Conservation (phyloP, 352 stramenopile genomes). For the Pythium plurisporium region DNA sequence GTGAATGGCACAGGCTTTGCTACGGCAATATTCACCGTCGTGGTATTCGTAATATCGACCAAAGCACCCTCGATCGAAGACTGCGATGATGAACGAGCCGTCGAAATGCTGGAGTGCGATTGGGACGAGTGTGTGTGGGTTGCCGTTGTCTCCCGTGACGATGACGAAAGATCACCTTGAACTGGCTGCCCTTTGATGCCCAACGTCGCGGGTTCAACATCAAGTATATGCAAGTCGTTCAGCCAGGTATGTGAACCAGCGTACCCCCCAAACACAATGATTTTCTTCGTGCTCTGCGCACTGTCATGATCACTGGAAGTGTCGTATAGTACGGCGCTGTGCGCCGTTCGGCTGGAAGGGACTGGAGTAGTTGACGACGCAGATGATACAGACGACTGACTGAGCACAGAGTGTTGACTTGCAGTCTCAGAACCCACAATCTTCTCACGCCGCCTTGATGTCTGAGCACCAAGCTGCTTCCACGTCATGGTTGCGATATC, state of each 20-base stretch:
- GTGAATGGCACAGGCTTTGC: not conserved
- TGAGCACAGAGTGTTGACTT: conserved; percentile 1
- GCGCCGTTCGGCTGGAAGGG: conserved; percentile 37
- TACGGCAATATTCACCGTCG: no score
- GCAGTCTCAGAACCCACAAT: not conserved
- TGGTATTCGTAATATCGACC: conserved; percentile 65
- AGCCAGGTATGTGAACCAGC: conserved; percentile 54
- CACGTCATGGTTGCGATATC: conserved; percentile 17
- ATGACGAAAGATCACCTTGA: not conserved
- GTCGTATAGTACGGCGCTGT: conserved; percentile 37
- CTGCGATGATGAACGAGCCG: conserved; percentile 17
- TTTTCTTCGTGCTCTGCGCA: not conserved
- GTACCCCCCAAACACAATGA: conserved; percentile 70
- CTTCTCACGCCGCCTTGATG: not conserved
- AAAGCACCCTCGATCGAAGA: conserved; percentile 26
- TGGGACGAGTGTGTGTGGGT: not conserved
- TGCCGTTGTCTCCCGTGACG: conserved; percentile 1
- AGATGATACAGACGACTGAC: not conserved
- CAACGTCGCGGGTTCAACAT: conserved; percentile 20
- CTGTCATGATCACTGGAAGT: not conserved
- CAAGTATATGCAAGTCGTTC: conserved; percentile 56
- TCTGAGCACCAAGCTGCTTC: not conserved
- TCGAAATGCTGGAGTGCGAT: conserved; percentile 10
- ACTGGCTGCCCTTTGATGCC: not conserved
- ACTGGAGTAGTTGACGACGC: not conserved